phyloP scores from a whole-genome alignment of 2,329 filamentous ascomycete species.

The Arthrobotrys conoides region DNA sequence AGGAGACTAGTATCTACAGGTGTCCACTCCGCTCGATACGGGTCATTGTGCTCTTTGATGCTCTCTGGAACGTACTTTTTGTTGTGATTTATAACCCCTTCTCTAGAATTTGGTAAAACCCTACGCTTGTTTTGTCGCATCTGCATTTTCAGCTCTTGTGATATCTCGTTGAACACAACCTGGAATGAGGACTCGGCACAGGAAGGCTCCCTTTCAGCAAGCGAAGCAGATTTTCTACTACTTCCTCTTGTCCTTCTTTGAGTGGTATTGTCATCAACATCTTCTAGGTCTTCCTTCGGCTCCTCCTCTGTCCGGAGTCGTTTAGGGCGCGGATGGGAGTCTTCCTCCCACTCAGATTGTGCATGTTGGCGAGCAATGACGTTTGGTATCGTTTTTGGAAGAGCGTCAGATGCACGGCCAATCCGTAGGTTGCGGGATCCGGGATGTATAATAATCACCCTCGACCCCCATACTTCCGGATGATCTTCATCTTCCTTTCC shows the following conservation, averaged over 20 bases:
- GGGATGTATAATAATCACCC: conserved; percentile 93
- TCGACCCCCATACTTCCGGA: conserved; percentile 72
- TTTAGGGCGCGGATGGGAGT: conserved; percentile 82
- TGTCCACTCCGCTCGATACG: conserved; percentile 94
- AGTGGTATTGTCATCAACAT: conserved; percentile 65
- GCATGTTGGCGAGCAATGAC: conserved; percentile 84
- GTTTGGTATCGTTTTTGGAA: conserved; percentile 95
- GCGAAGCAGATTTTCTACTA: conserved; percentile 39
- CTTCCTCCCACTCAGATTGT: conserved; percentile 86
- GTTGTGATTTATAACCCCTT: conserved; percentile 95
- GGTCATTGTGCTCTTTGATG: conserved; percentile 95
- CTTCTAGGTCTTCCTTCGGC: conserved; percentile 71
- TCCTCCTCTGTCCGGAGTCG: conserved; percentile 73
- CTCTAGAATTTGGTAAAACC: conserved; percentile 96
- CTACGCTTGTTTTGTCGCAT: conserved; percentile 96
- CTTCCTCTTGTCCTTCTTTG: conserved; percentile 60
- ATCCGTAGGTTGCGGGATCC: conserved; percentile 96
- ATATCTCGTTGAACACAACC: conserved; percentile 82
- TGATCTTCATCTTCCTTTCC: conserved; percentile 70
- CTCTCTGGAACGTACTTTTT: conserved; percentile 84
- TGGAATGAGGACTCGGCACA: conserved; percentile 69
- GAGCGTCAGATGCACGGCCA: conserved; percentile 92
- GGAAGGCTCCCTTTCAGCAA: conserved; percentile 68
- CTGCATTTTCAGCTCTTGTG: conserved; percentile 85
- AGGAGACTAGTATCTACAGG: conserved; percentile 81